Conservation (phyloP, 179 eudicot genomes). For the Vitellaria paradoxa region DNA sequence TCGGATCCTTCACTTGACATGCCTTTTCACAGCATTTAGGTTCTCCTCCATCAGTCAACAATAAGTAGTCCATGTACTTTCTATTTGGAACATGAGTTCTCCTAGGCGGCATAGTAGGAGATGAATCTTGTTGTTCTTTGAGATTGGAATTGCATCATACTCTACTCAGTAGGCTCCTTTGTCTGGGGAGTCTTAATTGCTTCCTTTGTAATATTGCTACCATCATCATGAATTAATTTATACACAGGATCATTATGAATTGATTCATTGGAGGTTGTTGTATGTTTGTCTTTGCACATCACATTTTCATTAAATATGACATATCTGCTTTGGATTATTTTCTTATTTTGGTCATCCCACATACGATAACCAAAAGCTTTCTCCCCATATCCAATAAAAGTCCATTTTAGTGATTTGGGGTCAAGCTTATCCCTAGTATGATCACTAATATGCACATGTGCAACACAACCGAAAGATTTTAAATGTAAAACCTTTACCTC, state of each 20-base stretch:
- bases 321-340: background rate
- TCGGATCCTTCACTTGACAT: background rate
- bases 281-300: too few species aligned
- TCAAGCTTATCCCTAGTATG: background rate
- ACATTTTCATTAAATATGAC: too few species aligned
- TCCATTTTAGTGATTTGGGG: background rate
- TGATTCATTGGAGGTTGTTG: too few species aligned
- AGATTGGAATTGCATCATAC: too few species aligned
- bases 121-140: too few species aligned
- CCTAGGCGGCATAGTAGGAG: too few species aligned
- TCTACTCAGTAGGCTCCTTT: too few species aligned
- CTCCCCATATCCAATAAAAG: background rate
- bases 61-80: background rate
- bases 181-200: too few species aligned
- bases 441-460: background rate
- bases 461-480: background rate
- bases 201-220: too few species aligned
- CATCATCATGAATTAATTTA: too few species aligned
- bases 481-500: background rate
- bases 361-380: background rate
- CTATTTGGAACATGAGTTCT: background rate
- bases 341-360: background rate
- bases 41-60: background rate
- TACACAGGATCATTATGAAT: too few species aligned
- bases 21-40: background rate